phyloP scores from a whole-genome alignment of 176 grass and related monocot genomes.

The Hordeum marinum region DNA sequence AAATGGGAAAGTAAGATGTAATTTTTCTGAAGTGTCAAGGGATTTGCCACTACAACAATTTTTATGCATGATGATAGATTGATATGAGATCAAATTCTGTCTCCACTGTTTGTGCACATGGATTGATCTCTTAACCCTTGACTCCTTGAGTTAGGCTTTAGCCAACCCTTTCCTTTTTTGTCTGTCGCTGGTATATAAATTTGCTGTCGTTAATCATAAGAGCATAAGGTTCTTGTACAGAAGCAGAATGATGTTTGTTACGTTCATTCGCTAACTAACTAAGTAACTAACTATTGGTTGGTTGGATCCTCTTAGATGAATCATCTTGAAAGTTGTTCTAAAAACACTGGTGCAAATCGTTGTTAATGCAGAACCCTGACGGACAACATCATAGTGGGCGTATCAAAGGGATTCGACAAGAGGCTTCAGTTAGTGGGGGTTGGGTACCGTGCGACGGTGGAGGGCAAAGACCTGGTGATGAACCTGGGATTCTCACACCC shows the following conservation, averaged over 20 bases:
- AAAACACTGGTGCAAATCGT: slow-evolving; percentile 3
- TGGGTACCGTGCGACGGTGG: slow-evolving; percentile 79
- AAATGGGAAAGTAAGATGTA: neutral
- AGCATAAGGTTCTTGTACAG: neutral
- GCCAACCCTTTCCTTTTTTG: neutral
- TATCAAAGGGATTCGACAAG: slow-evolving; percentile 96
- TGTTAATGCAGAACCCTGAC: slow-evolving; percentile 69
- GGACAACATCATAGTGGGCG: slow-evolving; percentile 86
- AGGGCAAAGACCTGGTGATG: slow-evolving; percentile 79
- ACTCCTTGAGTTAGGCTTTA: neutral
- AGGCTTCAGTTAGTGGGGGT: slow-evolving; percentile 80
- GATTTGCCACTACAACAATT: neutral
- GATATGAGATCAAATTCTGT: neutral
- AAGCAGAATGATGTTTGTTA: neutral
- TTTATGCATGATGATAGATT: neutral
- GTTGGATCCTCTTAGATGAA: neutral
- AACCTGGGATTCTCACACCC: slow-evolving; percentile 91
- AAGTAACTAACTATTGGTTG: neutral
- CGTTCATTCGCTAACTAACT: neutral
- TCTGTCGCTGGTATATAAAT: neutral
- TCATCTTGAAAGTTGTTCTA: neutral
- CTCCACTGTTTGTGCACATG: neutral
- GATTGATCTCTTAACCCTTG: neutral
- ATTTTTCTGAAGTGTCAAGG: neutral
- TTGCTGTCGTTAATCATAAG: neutral